phyloP scores from a whole-genome alignment of 306 rosid genomes.

The Comarum palustre region DNA sequence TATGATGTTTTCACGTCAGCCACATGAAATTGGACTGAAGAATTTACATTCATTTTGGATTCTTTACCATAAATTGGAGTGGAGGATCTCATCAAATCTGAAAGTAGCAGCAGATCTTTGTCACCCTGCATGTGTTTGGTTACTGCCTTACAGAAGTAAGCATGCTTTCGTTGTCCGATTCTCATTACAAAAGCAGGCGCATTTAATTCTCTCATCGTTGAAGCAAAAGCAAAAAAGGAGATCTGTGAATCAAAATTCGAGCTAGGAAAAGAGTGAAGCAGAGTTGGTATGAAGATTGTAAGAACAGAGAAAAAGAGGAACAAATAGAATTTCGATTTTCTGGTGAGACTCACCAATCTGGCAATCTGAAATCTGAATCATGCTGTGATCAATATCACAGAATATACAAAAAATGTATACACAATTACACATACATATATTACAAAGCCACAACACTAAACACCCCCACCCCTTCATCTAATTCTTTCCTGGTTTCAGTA shows the following conservation, averaged over 20 bases:
- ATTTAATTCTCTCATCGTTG: background rate
- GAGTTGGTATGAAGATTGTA: background rate
- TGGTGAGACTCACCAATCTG: conserved; percentile 22
- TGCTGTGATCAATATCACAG: conserved; percentile 17
- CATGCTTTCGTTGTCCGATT: background rate
- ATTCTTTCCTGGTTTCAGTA: background rate
- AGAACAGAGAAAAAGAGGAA: background rate
- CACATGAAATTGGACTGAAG: too few species aligned
- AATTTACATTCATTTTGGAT: background rate
- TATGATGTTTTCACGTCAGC: too few species aligned
- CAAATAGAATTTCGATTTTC: background rate
- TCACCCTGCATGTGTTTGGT: conserved; percentile 1
- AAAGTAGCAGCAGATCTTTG: background rate
- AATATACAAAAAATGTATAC: conserved; percentile 35
- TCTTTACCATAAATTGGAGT: background rate
- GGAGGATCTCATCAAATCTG: background rate
- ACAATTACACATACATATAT: background rate
- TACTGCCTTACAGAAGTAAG: too few species aligned
- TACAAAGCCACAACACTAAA: background rate
- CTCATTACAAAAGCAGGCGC: background rate
- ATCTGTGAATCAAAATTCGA: too few species aligned
- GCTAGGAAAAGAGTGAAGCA: background rate
- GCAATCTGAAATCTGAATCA: conserved; percentile 16
- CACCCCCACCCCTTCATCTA: background rate
- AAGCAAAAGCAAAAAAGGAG: too few species aligned